Percentiles rank a stretch among this genome's conserved stretches.
phyloP scores from a whole-genome alignment of 2,329 filamentous ascomycete species.

The Onygenales sp. region DNA sequence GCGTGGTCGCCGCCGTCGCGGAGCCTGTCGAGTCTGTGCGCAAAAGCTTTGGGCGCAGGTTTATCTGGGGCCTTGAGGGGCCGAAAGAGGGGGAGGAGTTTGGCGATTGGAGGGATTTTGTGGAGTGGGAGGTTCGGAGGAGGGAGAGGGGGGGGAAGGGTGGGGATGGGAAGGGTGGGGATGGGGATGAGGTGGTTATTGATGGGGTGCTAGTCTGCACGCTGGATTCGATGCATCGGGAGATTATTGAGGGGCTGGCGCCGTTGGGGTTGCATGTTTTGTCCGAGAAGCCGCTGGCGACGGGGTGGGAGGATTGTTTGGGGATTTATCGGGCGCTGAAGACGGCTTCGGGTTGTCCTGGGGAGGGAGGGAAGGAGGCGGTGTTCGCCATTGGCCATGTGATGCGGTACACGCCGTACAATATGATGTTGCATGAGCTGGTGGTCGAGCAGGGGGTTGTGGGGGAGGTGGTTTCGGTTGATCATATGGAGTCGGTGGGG shows the following conservation, averaged over 20 bases:
- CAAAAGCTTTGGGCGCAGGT: constrained; percentile 50
- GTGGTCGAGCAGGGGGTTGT: constrained; percentile 61
- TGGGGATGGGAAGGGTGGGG: constrained; percentile 24
- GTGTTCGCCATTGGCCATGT: constrained; percentile 80
- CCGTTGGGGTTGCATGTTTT: constrained; percentile 60
- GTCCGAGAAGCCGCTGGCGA: constrained; percentile 78
- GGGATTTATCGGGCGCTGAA: constrained; percentile 43
- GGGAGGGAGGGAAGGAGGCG: background rate
- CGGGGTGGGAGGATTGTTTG: constrained; percentile 60
- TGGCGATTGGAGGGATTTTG: constrained; percentile 55
- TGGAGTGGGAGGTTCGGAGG: constrained; percentile 54
- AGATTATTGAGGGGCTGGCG: constrained; percentile 60
- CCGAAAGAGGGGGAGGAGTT: constrained; percentile 54
- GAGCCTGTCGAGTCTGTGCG: constrained; percentile 67
- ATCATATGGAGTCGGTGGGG: constrained; percentile 77
- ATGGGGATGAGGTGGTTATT: constrained; percentile 42
- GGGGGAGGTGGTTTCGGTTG: constrained; percentile 65
- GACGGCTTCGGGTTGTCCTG: background rate
- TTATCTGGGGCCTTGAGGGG: constrained; percentile 50
- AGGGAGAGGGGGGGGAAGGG: constrained; percentile 40
- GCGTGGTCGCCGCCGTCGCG: constrained; percentile 58
- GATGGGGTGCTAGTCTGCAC: constrained; percentile 56
- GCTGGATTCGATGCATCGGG: constrained; percentile 70
- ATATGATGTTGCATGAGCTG: constrained; percentile 63
- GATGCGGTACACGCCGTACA: constrained; percentile 73